A percentile compares a stretch with the other conserved stretches of the same genome.
These are phyloP conservation scores for Penicillium sp. DNA, from an alignment of 2,329 filamentous ascomycete species.

Conservation along the genomic window DNA sequence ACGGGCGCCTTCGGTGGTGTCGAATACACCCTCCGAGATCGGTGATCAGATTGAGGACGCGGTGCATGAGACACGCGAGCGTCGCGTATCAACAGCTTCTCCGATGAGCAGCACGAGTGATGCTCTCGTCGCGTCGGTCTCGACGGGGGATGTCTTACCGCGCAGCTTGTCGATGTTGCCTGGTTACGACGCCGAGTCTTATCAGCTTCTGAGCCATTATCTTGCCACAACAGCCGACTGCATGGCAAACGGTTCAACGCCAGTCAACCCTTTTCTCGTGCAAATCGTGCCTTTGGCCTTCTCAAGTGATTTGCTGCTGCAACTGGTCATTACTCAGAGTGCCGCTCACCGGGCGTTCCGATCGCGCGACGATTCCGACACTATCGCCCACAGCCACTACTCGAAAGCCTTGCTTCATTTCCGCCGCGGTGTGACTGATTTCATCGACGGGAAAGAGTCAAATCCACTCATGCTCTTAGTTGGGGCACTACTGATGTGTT, in stretches of 20 bases:
- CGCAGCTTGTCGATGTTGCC: slow-evolving; percentile 32
- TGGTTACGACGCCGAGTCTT: slow-evolving; percentile 31
- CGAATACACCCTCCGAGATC: slow-evolving; percentile 12
- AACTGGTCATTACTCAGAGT: slow-evolving; percentile 51
- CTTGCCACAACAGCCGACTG: slow-evolving; percentile 48
- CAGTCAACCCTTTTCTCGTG: slow-evolving; percentile 50
- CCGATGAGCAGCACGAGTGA: background rate
- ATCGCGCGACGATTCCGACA: slow-evolving; percentile 30
- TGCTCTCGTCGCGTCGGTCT: slow-evolving; percentile 1
- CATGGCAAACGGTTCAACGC: slow-evolving; percentile 53
- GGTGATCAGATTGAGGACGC: slow-evolving; percentile 4
- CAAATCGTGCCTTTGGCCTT: slow-evolving; percentile 52
- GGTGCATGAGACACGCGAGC: background rate
- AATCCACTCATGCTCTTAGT: slow-evolving; percentile 45
- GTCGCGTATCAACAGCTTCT: slow-evolving; percentile 1
- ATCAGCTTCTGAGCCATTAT: slow-evolving; percentile 50
- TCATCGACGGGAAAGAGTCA: slow-evolving; percentile 33
- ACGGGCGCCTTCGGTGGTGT: slow-evolving; percentile 20
- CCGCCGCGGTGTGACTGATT: slow-evolving; percentile 31
- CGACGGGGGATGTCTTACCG: slow-evolving; percentile 23
- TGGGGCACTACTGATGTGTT: slow-evolving; percentile 50
- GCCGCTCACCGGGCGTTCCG: slow-evolving; percentile 35
- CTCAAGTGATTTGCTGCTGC: slow-evolving; percentile 48
- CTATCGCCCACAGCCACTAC: slow-evolving; percentile 33
- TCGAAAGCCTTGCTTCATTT: slow-evolving; percentile 33